Base-by-base conservation (phyloP, 306 rosid genomes). In the Oxytropis ochrocephala region DNA sequence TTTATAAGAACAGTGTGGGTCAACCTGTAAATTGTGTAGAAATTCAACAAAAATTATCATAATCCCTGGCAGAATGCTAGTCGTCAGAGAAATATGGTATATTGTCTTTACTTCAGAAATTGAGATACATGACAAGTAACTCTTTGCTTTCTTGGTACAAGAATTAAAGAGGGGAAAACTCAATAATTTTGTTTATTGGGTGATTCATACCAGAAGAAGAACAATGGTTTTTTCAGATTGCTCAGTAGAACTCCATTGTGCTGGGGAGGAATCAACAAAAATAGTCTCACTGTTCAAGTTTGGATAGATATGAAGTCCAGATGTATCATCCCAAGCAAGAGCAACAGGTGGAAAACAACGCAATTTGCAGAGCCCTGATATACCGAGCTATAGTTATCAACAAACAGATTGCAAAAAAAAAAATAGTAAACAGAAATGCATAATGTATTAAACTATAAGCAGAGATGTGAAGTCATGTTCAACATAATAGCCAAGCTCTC, bases 301-400 rank as follows among this genome's bases (percentile, higher is more conserved):
- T 35, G 92, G 96, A 80, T 82, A 94, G 75, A 89, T 72, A 60
- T 91, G 87, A 82, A 94, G 95, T 71, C 99, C 97, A 72, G 96
- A 81, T 67, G 75, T 84, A 12, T 82, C 86, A 83, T 94, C 99
- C 97, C 97, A 94, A 64, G 90, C 97, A 36, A 94, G 85, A 48
- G 96, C 99, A 67, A 87, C 85, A 69, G 99, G 97, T 24, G 99
- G 99, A 72, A 94, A 94, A 85, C 99, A 94, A 17, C 97, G 96
- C 76, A 91, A 80, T 80, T 89, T 87, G 73, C 99, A 94, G 39
- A 94, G 91, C 84, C 85, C 99, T 94, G 79, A 70, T 81, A 82
- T 58, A 78, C 24, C 51, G 51, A 60, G 72, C 75, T 73, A 66
- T 78, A 63, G 69, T 57, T 51, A 78, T 61, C 67, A 69, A 53